Conservation (phyloP, 148 eudicot species). For the Selenicereus undatus region DNA sequence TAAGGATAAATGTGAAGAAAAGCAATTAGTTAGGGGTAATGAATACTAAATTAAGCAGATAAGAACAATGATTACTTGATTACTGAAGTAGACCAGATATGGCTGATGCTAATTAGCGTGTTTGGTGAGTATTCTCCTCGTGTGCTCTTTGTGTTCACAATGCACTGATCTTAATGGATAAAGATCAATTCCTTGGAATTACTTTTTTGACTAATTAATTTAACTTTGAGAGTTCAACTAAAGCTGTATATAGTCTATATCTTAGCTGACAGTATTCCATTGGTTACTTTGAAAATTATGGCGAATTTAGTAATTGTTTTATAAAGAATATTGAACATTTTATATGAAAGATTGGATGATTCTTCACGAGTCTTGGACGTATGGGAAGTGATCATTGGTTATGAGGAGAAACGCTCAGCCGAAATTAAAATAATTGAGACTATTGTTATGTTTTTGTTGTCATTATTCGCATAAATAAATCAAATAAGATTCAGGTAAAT, state of each 20-base stretch:
- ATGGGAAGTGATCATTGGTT: not conserved
- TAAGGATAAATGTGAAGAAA: not conserved
- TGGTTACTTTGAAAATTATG: not conserved
- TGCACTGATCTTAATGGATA: too few species aligned
- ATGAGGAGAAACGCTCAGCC: not conserved
- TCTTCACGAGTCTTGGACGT: not conserved
- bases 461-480: too few species aligned
- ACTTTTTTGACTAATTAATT: too few species aligned
- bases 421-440: not conserved
- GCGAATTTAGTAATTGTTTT: not conserved
- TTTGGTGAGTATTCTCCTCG: too few species aligned
- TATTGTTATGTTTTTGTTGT: too few species aligned
- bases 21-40: not conserved
- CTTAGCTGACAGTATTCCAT: not conserved
- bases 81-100: not conserved
- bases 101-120: not conserved
- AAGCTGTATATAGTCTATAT: too few species aligned
- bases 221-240: too few species aligned
- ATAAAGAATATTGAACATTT: not conserved
- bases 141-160: too few species aligned
- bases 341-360: not conserved
- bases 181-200: too few species aligned
- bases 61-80: not conserved
- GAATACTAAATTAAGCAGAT: not conserved
- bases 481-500: too few species aligned